These are phyloP conservation scores for Trametes punicea DNA, from an alignment of 768 basidiomycete species.

Conservation along the genomic window DNA sequence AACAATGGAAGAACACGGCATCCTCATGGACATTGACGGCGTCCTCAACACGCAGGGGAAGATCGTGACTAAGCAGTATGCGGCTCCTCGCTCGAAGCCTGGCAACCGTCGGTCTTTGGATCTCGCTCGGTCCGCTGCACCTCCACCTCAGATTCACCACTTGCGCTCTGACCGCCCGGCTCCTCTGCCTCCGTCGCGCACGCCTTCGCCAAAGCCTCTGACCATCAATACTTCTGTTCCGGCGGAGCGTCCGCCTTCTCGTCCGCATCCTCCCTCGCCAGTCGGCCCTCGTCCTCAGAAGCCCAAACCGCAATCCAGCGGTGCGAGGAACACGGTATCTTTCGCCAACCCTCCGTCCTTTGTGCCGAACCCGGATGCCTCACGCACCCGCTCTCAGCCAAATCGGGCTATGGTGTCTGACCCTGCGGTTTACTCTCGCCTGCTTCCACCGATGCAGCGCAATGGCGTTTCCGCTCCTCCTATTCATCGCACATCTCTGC, in stretches of 20 bases:
- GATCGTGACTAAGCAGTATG: conserved; percentile 40
- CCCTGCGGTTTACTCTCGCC: not conserved
- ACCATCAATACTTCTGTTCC: conserved; percentile 15
- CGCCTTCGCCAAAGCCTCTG: conserved; percentile 28
- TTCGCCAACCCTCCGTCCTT: conserved; percentile 2
- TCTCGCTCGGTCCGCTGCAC: not conserved
- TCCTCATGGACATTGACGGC: conserved; percentile 37
- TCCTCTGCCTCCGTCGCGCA: conserved; percentile 30
- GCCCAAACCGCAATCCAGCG: conserved; percentile 19
- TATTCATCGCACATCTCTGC: conserved; percentile 6
- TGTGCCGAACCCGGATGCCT: conserved; percentile 6
- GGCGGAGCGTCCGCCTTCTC: conserved; percentile 28
- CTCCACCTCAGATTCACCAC: conserved; percentile 4
- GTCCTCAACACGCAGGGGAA: conserved; percentile 27
- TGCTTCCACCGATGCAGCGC: conserved; percentile 6
- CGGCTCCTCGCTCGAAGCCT: conserved; percentile 36
- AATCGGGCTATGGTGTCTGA: not conserved
- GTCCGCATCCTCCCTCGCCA: conserved; percentile 47
- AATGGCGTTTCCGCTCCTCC: conserved; percentile 7
- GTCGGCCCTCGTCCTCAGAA: conserved; percentile 45
- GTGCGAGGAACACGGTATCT: conserved; percentile 1
- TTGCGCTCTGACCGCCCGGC: conserved; percentile 28
- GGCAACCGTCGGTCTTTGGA: conserved; percentile 17
- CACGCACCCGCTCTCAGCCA: conserved; percentile 8
- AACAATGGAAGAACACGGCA: conserved; percentile 52